Base-by-base conservation (phyloP, 768 basidiomycete species). In the Lactifluus pinguis region DNA sequence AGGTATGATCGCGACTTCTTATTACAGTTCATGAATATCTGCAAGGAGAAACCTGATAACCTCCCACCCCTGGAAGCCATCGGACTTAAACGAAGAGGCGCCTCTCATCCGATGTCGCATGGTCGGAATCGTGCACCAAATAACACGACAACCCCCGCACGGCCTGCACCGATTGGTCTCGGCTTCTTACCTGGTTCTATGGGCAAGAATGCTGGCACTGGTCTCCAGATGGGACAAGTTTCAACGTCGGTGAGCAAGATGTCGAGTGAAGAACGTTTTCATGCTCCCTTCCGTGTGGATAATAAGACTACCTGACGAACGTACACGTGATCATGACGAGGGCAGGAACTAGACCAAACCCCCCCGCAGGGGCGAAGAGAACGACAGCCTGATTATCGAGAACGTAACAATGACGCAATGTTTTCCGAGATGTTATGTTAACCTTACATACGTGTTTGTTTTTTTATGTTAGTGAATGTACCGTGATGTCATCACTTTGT, bases 1-100 rank as follows among this genome's bases (percentile, higher is more conserved):
- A 92, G 95, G 69, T 99, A 99, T 71, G 93, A 98, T 72, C 92
- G 95, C 39, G 92, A 95, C 19, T 99, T 99, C 84, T 81, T 99
- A 29, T 75, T 99, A 60, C 95, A 99, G 71, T 99, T 99, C 77
- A 94, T 97, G 90, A 74, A 76, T 25, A 75, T 95, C 62, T 99
- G 95, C 80, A 90, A 85, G 73, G 95, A 98, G 76, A 95, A 94
- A 73, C 95, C 97, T 3, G 92, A 91, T 57, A 79, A 82, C 58
- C 85, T 98, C 30, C 92, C 93, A 45, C 83, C 91, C 62, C 81
- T 98, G 58, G 92, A 58, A 83, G 2, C 1, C 25, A 25, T 25
- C 25, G 25, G 25, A 25, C 25, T 98, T 55, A 92, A 94, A 68
- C 87, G 90, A 10, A 77, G 80, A 29, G 79, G 84, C 68, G 62